Evolutionary conservation across 2,329 filamentous ascomycete species (phyloP), one percentile per base, ranked within the genome.

Genomic region (Didymella glomerata): DNA sequence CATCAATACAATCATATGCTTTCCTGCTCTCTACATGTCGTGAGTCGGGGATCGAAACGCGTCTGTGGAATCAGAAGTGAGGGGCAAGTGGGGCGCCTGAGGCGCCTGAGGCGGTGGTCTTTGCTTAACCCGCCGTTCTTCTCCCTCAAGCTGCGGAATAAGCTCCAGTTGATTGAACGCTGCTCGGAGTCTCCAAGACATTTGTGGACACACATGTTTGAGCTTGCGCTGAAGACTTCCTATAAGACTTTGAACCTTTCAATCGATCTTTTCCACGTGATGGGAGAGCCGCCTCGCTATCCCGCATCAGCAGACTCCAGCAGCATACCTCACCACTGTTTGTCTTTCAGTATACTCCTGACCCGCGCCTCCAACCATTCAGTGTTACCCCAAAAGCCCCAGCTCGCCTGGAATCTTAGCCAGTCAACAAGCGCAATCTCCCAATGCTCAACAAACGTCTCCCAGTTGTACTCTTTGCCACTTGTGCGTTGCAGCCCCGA

Each of bases 371-470:
- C 74, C 20, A 76, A 55, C 74, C 74, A 76, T 41, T 71, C 68
- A 0, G 72, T 76, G 20, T 76, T 75, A 0, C 74, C 74, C 74
- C 74, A 76, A 36, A 76, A 76, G 1, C 74, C 74, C 74, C 74
- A 76, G 22, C 75, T 75, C 2, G 76, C 77, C 49, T 79, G 78
- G 40, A 79, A 79, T 4, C 78, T 62, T 30, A 87, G 81, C 88
- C 88, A 90, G 67, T 90, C 88, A 0, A 90, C 86, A 3, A 90
- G 71, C 0, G 88, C 88, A 3, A 82, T 83, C 71, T 90, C 86
- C 87, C 88, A 90, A 64, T 90, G 87, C 20, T 82, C 74, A 5
- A 82, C 69, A 16, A 90, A 84, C 0, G 76, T 68, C 0, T 81
- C 76, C 84, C 85, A 88, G 0, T 79, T 75, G 54, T 90, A 90